Evolutionary conservation across 805 yeast genomes (phyloP), one percentile per base, ranked within the genome.

Genomic region (Candida vartiovaarae): DNA sequence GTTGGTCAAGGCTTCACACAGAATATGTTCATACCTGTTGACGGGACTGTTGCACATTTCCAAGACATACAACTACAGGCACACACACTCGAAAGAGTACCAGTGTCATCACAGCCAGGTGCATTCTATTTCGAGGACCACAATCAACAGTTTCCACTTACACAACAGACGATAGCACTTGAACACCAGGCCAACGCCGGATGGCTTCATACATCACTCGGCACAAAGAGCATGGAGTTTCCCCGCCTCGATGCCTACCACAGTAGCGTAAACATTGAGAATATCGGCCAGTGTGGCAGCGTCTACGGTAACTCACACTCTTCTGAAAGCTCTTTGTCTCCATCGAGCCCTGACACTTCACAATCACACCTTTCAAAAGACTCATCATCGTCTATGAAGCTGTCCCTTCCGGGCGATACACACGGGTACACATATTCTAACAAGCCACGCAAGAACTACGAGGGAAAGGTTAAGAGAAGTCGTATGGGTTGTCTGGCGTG

Each of bases 401-500:
- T 24, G 5, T 31, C 44, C 25, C 23, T 33, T 3, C 24, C 38
- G 6, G 26, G 51, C 8, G 36, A 40, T 25, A 37, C 53, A 4
- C 45, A 49, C 23, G 38, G 20, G 2, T 44, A 45, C 39, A 45
- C 47, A 3, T 41, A 36, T 26, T 15, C n/a, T 8, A 34, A 41
- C 3, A 43, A 43, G 9, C 37, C 39, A n/a, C 28, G 33, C 24
- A 36, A 33, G 15, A 30, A 39, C 20, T 34, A 34, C 25, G 38
- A 15, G 5, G 40, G 37, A 11, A 54, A 44, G 41, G 55, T 48
- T 25, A 65, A 68, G 52, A 65, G 87, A 44, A 78, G 84, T 15
- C 69, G 86, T 54, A 69, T 72, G 70, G 95, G 95, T 0, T 85
- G 95, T 59, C 65, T 82, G 36, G 83, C 95, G 2, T 85, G 95